Evolutionary conservation across 2,329 filamentous ascomycete species (phyloP), one percentile per base, ranked within the genome.

Genomic region (Fusarium globosum): DNA sequence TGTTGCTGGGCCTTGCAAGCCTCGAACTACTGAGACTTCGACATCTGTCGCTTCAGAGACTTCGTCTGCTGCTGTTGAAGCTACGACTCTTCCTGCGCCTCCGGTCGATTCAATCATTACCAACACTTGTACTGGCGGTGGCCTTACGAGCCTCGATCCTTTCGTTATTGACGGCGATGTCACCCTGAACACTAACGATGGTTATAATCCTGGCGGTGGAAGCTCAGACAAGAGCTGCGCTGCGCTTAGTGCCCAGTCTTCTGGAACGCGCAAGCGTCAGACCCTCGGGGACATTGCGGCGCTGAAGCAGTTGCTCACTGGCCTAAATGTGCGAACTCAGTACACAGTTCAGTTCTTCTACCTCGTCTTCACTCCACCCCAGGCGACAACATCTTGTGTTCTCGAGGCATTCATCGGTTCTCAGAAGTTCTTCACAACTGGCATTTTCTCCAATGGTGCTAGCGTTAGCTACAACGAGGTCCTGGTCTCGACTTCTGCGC

Each of bases 261-360:
- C 11, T 5, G 33, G 21, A 14, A 10, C 15, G 6, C 53, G 45
- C 38, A 72, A 65, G 67, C 69, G 51, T 55, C 48, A 62, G 26
- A 18, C 15, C 10, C 52, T 35, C 8, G 61, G 49, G 10, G 46
- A 63, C 1, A 62, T 60, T 9, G 53, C 53, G 18, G 23, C 63
- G 11, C 30, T 75, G 7, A 38, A 23, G 6, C 68, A 72, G 48
- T 7, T 46, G 21, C 58, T 76, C 21, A 41, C 45, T 23, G 41
- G 53, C 8, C 59, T 77, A 1, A 45, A 72, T 15, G 42, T 53
- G 4, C 51, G 35, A 20, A 68, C 63, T 6, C 46, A 59, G n/a
- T 76, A 76, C 49, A 76, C 75, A 0, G 28, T 76, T 20, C 75
- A 70, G 14, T 77, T 77, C 61, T 76, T 65, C 41, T 71, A 76